phyloP scores from a whole-genome alignment of 2,329 filamentous ascomycete genomes.

The Phaeophleospora eucalypticola region DNA sequence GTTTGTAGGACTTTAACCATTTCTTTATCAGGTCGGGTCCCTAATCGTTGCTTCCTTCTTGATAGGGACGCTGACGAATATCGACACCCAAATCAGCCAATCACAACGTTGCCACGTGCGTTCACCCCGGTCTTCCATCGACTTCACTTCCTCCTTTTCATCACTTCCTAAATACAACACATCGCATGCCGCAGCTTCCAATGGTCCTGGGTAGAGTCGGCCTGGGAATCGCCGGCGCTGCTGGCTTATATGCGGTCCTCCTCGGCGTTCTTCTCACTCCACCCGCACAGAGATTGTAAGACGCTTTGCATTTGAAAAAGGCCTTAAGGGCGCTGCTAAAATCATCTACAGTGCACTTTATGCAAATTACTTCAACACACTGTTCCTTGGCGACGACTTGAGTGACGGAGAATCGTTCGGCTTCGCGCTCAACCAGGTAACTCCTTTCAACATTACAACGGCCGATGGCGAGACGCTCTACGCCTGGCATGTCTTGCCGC shows the following conservation, averaged over 20 bases:
- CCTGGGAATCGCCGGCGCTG: constrained; percentile 18
- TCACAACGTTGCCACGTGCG: neutral
- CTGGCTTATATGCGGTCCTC: constrained; percentile 26
- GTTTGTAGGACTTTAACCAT: too few species aligned
- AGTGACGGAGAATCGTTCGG: constrained; percentile 78
- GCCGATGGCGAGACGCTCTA: constrained; percentile 74
- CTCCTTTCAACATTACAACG: constrained; percentile 73
- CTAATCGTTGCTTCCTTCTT: neutral
- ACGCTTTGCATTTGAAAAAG: constrained; percentile 8
- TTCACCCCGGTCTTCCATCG: neutral
- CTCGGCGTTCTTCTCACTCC: constrained; percentile 51
- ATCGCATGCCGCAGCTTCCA: constrained; percentile 7
- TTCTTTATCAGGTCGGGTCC: too few species aligned
- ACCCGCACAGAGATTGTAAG: constrained; percentile 75
- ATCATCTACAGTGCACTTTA: constrained; percentile 68
- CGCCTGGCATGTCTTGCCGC: constrained; percentile 84
- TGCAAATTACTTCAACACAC: constrained; percentile 69
- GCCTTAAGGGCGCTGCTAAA: constrained; percentile 2
- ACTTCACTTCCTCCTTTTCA: neutral
- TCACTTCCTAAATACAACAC: neutral
- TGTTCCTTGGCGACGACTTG: constrained; percentile 65
- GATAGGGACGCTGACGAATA: neutral
- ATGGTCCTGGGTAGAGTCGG: constrained; percentile 13
- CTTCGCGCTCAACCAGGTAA: constrained; percentile 83
- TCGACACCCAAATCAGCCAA: neutral